phyloP scores from a whole-genome alignment of 2,329 filamentous ascomycete species.

The Ramularia endophylla region DNA sequence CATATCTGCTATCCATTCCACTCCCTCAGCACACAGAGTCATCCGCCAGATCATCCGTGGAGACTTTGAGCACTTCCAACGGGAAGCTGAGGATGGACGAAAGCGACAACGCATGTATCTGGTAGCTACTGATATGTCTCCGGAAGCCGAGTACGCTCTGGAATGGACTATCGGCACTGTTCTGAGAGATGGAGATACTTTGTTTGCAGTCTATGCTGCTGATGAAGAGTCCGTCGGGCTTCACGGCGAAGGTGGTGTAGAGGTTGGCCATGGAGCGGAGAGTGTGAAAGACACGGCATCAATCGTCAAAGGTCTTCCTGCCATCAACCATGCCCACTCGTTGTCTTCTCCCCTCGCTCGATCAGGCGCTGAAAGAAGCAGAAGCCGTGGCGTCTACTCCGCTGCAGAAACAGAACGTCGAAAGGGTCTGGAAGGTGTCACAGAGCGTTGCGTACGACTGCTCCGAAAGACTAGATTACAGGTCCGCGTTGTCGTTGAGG shows the following conservation, averaged over 20 bases:
- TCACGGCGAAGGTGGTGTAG: slow-evolving; percentile 45
- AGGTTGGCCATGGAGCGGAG: slow-evolving; percentile 65
- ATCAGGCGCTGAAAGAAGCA: slow-evolving; percentile 19
- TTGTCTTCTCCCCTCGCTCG: slow-evolving; percentile 25
- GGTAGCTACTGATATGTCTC: slow-evolving; percentile 91
- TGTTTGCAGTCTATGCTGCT: slow-evolving; percentile 88
- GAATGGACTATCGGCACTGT: slow-evolving; percentile 98
- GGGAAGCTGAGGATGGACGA: slow-evolving; percentile 71
- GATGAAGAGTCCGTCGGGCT: slow-evolving; percentile 65
- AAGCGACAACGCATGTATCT: slow-evolving; percentile 82
- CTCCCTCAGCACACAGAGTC: slow-evolving; percentile 69
- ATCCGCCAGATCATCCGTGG: slow-evolving; percentile 88
- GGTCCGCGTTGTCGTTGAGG: slow-evolving; percentile 88
- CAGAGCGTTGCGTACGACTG: slow-evolving; percentile 74
- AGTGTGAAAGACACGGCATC: slow-evolving; percentile 70
- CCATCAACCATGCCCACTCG: slow-evolving; percentile 27
- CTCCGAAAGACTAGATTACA: slow-evolving; percentile 88
- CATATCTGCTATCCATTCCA: slow-evolving; percentile 72
- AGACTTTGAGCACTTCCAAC: slow-evolving; percentile 69
- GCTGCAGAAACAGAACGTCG: slow-evolving; percentile 70
- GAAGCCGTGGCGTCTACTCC: slow-evolving; percentile 35
- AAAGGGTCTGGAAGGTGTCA: slow-evolving; percentile 76
- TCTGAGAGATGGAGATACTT: slow-evolving; percentile 84
- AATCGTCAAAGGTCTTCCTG: slow-evolving; percentile 59
- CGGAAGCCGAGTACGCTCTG: slow-evolving; percentile 88